Base-by-base conservation (phyloP, 805 yeast species). In the Teunomyces aglyptinius region DNA sequence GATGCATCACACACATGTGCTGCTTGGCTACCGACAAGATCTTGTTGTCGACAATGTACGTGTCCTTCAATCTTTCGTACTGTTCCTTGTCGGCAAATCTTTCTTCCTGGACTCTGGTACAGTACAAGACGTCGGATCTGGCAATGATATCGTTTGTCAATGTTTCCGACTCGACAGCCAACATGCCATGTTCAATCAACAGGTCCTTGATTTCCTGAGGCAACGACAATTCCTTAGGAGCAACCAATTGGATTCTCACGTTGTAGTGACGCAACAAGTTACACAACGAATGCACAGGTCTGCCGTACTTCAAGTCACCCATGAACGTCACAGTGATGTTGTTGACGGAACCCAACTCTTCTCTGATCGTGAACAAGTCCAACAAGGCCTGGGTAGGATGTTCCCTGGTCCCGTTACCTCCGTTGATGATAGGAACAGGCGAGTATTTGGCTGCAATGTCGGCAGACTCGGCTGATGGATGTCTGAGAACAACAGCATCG, bases 1-100 rank as follows among this genome's bases (percentile, higher is more conserved):
- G 99, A 68, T 94, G 99, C 96, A 94, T 86, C 54, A 94, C 86
- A 69, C 97, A 89, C 98, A 94, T 94, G 73, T 94, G 97, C 68
- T 89, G 90, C 75, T 95, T 94, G 59, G 99, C 98, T 68, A 86
- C 83, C 26, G 89, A 78, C 65, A 94, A 79, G 51, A 92, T 86
- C 71, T 79, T 85, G 81, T 92, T 92, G 75, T 94, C 97, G 50
- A 94, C 94, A 63, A 89, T 80, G 71, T 90, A 94, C 8, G 88
- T 78, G 67, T 92, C 96, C 79, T 90, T 91, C 64, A 92, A 81
- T 63, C 92, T 80, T 68, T 86, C 85, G 72, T 89, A 94, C 64
- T 90, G 87, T 41, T 73, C 83, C 57, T 71, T 76, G 65, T 83
- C 83, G 44, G 77, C 73, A 69, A 94, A 95, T 74, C 99, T 83